Percentiles rank a stretch among this genome's conserved stretches.
These are phyloP conservation scores for Pythium aristosporum DNA, from an alignment of 352 stramenopile genomes.

Conservation along the genomic window DNA sequence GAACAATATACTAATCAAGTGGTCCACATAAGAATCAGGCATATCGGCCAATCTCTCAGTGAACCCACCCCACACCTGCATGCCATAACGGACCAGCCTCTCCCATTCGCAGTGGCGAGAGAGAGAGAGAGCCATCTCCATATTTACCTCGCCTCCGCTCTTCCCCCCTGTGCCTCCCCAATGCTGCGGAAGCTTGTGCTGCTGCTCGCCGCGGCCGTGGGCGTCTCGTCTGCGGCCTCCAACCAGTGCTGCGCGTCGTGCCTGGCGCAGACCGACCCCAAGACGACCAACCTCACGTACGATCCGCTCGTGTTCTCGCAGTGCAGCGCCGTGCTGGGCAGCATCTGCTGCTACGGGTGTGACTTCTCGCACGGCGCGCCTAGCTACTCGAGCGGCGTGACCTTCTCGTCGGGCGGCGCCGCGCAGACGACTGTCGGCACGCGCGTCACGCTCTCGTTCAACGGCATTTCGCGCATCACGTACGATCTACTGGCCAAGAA, in stretches of 20 bases:
- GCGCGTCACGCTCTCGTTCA: conserved; percentile 21
- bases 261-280: conserved; percentile 39
- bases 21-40: conserved; percentile 25
- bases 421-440: conserved; percentile 32
- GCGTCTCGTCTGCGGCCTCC: neutral
- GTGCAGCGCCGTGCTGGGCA: conserved; percentile 31
- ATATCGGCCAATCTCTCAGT: conserved; percentile 7
- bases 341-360: conserved; percentile 60
- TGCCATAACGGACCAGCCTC: neutral
- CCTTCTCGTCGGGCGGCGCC: conserved; percentile 29
- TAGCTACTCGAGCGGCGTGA: conserved; percentile 38
- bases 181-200: neutral
- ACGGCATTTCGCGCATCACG: conserved; percentile 26
- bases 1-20: conserved; percentile 12
- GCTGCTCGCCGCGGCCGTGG: conserved; percentile 1
- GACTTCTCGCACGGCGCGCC: conserved; percentile 37
- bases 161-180: neutral
- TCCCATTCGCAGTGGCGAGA: neutral
- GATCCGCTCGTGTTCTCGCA: conserved; percentile 43
- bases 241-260: conserved; percentile 42
- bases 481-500: conserved; percentile 30
- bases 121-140: neutral
- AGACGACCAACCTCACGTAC: conserved; percentile 35
- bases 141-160: conserved; percentile 6
- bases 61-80: conserved; percentile 10